phyloP scores from a whole-genome alignment of 495 filamentous ascomycete species.

The Hypoxylon crocopeplum region DNA sequence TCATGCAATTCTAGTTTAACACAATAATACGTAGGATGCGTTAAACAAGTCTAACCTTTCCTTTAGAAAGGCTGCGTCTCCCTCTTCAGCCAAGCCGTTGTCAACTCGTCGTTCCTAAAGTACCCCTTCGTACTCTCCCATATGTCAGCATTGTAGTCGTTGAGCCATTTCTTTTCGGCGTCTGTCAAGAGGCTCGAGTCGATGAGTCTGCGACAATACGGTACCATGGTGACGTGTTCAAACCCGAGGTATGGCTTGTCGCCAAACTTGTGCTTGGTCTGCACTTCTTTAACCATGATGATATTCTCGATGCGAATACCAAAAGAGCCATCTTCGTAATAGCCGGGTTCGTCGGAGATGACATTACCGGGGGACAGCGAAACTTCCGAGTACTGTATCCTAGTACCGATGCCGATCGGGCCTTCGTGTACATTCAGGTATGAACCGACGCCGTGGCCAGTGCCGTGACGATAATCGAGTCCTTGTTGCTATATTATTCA shows the following conservation, averaged over 20 bases:
- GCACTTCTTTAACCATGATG: constrained; percentile 83
- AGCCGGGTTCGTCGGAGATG: constrained; percentile 93
- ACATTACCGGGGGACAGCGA: constrained; percentile 90
- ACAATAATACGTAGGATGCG: constrained; percentile 4
- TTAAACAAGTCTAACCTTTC: not conserved
- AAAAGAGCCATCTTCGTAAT: constrained; percentile 96
- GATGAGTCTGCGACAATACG: constrained; percentile 89
- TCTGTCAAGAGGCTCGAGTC: constrained; percentile 74
- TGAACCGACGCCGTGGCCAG: constrained; percentile 94
- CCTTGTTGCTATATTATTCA: constrained; percentile 66
- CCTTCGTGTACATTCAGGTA: constrained; percentile 96
- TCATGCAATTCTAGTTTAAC: constrained; percentile 64
- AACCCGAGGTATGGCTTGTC: constrained; percentile 95
- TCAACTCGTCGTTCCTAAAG: constrained; percentile 74
- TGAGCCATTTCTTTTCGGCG: constrained; percentile 86
- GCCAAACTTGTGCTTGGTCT: constrained; percentile 87
- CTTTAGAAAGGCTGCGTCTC: constrained; percentile 71
- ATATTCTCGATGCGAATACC: constrained; percentile 99
- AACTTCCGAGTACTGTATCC: constrained; percentile 90
- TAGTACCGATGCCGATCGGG: constrained; percentile 93
- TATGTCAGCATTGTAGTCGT: constrained; percentile 83
- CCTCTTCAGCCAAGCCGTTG: constrained; percentile 80
- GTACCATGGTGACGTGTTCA: constrained; percentile 96
- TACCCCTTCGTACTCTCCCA: constrained; percentile 81
- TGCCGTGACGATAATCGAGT: constrained; percentile 95